Base-by-base conservation (phyloP, 768 basidiomycete genomes). In the Xerocomellus amylosporus region DNA sequence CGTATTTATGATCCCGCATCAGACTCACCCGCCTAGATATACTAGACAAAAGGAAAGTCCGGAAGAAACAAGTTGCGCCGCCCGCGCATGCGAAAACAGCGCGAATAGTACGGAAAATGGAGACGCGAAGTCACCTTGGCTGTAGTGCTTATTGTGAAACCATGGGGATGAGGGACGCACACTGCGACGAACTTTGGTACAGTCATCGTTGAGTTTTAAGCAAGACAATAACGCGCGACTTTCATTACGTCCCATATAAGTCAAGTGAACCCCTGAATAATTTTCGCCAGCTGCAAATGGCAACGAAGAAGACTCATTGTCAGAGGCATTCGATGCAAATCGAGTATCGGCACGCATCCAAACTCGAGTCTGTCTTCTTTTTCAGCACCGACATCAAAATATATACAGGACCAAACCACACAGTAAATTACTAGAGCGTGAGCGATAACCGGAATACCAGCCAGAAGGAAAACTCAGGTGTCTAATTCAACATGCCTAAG, bases 81-180 rank as follows among this genome's bases (percentile, higher is more conserved):
- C 20, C 26, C 7, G 22, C 28, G 45, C 40, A 46, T 46, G 42
- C 52, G 33, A 26, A 36, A 33, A 37, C 12, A 13, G 51, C 24
- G 37, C 40, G 43, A 54, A 49, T 24, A 24, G 56, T 63, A 67
- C 57, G 61, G 61, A 63, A 46, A 52, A 34, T 61, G 51, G 64
- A 53, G 54, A 66, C 54, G 46, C 52, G 54, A 58, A 59, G 42
- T 36, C 22, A 56, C 31, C 37, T 38, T n/a, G 55, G 49, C 53
- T 47, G 46, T 54, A 48, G 34, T 34, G 56, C 38, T 52, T 69
- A 68, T 68, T 68, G 63, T 68, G 67, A 60, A 54, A 65, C 67
- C 63, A 68, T 68, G 63, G 67, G 22, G 57, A 68, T 59, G 43
- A 37, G 54, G 33, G 51, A n/a, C 47, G 43, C 50, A 36, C 22